Percentiles rank a stretch among this genome's conserved stretches.
Conservation (phyloP, 805 yeast genomes). For the Lachancea kluyveri region DNA sequence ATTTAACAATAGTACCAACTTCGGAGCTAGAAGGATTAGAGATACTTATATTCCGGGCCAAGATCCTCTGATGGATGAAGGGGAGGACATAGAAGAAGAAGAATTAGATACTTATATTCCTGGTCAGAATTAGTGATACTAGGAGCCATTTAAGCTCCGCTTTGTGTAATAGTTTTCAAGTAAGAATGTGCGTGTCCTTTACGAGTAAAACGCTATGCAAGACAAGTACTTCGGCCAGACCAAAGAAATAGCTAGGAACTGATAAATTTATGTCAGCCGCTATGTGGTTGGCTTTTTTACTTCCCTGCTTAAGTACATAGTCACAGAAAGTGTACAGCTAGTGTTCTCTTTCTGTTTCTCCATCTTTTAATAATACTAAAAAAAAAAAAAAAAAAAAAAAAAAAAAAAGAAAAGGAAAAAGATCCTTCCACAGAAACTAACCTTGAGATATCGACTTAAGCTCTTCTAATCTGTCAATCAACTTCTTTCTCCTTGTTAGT, state of each 20-base stretch:
- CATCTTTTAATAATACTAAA: not conserved
- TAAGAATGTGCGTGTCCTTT: not conserved
- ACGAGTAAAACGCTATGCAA: slow-evolving; percentile 3
- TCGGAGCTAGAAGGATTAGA: slow-evolving; percentile 29
- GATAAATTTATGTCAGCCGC: no score
- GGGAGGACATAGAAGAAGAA: slow-evolving; percentile 11
- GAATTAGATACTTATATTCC: slow-evolving; percentile 13
- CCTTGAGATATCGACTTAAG: slow-evolving; percentile 20
- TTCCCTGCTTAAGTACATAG: no score
- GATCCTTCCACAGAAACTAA: no score
- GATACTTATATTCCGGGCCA: slow-evolving; percentile 21
- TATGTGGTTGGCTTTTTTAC: no score
- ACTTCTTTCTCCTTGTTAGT: slow-evolving; percentile 27
- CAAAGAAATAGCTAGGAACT: no score
- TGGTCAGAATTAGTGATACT: slow-evolving; percentile 6
- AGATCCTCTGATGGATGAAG: slow-evolving; percentile 8
- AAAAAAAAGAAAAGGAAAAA: slow-evolving; percentile 2
- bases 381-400: slow-evolving; percentile 1
- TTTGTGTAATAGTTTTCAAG: not conserved
- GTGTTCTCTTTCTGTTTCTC: slow-evolving; percentile 1
- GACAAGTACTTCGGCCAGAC: no score
- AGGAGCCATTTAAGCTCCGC: no score
- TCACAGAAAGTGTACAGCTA: no score
- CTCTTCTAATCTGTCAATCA: slow-evolving; percentile 30
- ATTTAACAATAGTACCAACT: slow-evolving; percentile 17